Evolutionary conservation across 768 basidiomycete genomes (phyloP).

Genomic region (Polyporus arcularius): DNA sequence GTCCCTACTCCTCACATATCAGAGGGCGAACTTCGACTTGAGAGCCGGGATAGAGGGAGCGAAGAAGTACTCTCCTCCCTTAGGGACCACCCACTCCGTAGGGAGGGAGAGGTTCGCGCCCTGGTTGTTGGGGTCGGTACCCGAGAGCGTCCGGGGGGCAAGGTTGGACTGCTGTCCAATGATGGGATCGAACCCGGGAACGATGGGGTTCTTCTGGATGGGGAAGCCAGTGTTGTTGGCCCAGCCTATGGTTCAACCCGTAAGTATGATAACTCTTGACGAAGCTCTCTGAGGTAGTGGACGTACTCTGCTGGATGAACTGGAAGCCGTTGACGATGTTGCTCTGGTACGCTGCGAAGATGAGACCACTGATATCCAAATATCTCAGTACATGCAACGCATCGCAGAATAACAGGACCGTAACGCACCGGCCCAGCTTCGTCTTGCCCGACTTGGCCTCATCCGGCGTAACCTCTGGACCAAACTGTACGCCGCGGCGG

Average conservation of each 20-base stretch:
- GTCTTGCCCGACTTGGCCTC: constrained; percentile 43
- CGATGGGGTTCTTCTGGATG: constrained; percentile 18
- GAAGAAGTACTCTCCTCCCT: constrained; percentile 38
- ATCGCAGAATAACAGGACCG: constrained; percentile 42
- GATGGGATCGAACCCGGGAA: constrained; percentile 49
- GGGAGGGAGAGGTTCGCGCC: constrained; percentile 17
- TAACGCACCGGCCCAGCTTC: constrained; percentile 36
- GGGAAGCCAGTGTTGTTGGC: constrained; percentile 35
- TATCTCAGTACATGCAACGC: not conserved
- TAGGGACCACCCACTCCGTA: constrained; percentile 27
- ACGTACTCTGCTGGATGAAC: constrained; percentile 33
- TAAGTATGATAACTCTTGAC: not conserved
- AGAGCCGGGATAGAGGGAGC: constrained; percentile 32
- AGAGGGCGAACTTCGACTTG: not conserved
- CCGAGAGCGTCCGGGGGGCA: constrained; percentile 20
- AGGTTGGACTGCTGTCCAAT: constrained; percentile 35
- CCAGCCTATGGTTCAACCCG: constrained; percentile 15
- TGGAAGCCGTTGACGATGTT: constrained; percentile 33
- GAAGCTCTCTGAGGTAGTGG: not conserved
- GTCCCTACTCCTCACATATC: not conserved
- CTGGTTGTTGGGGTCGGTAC: constrained; percentile 26
- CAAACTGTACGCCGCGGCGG: constrained; percentile 53
- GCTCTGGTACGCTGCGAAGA: constrained; percentile 34
- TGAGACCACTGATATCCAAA: not conserved
- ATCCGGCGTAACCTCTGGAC: constrained; percentile 46